Base-by-base conservation (phyloP, 352 stramenopile genomes). In the Globisporangium cederbergense region DNA sequence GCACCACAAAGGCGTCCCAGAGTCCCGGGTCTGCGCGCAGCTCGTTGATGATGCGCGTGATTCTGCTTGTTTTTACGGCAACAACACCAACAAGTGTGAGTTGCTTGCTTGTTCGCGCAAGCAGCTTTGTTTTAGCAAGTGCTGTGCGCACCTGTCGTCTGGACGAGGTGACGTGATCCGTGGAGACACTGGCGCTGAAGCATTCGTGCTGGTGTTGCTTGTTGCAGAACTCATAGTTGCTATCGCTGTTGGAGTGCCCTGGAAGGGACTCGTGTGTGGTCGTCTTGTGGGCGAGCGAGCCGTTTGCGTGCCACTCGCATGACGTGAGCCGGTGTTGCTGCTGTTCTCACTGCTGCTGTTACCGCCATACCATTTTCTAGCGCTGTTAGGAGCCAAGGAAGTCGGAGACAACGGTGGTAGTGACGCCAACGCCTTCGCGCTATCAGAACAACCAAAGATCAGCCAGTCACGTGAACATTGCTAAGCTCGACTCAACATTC, bases 1-100 rank as follows among this genome's bases (percentile, higher is more conserved):
- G 10, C 58, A 86, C 78, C 62, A 81, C 70, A 47, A 95, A 95
- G 6, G 68, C 65, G 28, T 70, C 73, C 76, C 80, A 90, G 16
- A 78, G 62, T 1, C 60, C 65, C 20, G 83, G 75, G 64, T 94
- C 81, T 7, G 81, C 51, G 4, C 79, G 81, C 36, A 94, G 56
- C 5, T 91, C 78, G 34, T 71, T 70, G 28, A 94, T 65, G 14
- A 92, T 70, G 10, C 62, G 54, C 9, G 77, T 62, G 56, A 94
- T 86, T 40, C 82, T 91, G 50, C 14, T 20, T n/a, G 57, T 10
- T 49, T 5, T 14, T 16, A 32, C 38, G 55, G 9, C 20, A n/a
- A 30, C 5, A 14, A 28, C n/a, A 52, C 16, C 32, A 65, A 22
- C 16, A 49, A 49, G 34, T 50, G 13, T 30, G 16, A 34, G 4